Evolutionary conservation across 139 green algal genomes (phyloP), one percentile per base, ranked within the genome.

Genomic region (Nannochloris sp.): DNA sequence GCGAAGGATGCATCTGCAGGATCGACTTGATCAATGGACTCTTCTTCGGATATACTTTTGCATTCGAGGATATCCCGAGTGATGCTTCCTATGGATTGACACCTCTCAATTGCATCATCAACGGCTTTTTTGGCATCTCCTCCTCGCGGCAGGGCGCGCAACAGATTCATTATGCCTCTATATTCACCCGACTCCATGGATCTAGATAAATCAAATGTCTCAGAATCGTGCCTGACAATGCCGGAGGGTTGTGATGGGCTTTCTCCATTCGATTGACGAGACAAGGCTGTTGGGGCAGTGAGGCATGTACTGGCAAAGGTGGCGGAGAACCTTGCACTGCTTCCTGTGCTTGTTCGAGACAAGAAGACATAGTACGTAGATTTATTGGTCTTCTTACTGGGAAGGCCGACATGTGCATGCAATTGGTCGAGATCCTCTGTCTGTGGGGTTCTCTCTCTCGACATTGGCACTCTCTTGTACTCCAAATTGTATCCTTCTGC

Each of bases 381-480:
- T 69, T 71, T 63, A 49, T 37, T 58, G 6, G 25, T 40, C 2
- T 63, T 62, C 66, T 71, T 64, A 36, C 45, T 68, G 23, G n/a
- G 20, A 14, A 25, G n/a, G 33, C 63, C 36, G 59, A 89, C 69
- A 70, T 86, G 79, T 5, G 43, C 29, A 49, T 85, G 68, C 60
- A 96, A 73, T 17, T 78, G 72, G 58, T 86, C 73, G 45, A 96
- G 61, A 77, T 96, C 89, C 0, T 61, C 60, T 2, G 88, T 75
- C 61, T 84, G 73, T 9, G 88, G 86, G 3, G 83, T 95, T 72
- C 89, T 80, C 67, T 95, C 85, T 6, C 89, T 76, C 3, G 88
- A 95, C 30, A 96, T 75, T 6, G 89, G 89, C 36, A 93, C 79
- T 48, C 89, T 74, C 28, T 74, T 61, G 79, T 94, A 94, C 9